phyloP scores from a whole-genome alignment of 2,329 filamentous ascomycete species.

The Ophiostoma australiae region DNA sequence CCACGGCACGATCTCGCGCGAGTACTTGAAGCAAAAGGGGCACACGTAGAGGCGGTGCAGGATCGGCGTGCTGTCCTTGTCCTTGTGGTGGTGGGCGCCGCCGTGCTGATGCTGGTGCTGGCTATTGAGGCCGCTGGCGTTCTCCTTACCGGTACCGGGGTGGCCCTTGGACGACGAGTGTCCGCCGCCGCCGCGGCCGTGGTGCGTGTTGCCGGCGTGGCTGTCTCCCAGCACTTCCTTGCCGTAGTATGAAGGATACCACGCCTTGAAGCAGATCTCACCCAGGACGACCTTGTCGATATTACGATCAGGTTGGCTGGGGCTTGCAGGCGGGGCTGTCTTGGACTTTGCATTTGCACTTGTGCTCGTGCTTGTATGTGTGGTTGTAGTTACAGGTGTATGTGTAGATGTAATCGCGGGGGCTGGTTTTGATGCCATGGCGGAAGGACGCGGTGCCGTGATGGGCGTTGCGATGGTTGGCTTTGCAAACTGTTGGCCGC shows the following conservation, averaged over 20 bases:
- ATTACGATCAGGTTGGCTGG: slow-evolving; percentile 58
- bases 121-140: slow-evolving; percentile 17
- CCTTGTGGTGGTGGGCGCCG: slow-evolving; percentile 24
- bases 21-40: slow-evolving; percentile 91
- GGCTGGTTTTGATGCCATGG: not conserved
- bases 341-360: not conserved
- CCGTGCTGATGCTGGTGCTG: not conserved
- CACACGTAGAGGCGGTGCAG: slow-evolving; percentile 78
- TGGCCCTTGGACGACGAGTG: slow-evolving; percentile 13
- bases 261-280: slow-evolving; percentile 76
- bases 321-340: slow-evolving; percentile 34
- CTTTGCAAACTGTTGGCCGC: slow-evolving; percentile 4
- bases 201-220: slow-evolving; percentile 31
- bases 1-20: slow-evolving; percentile 57
- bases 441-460: not conserved
- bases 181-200: slow-evolving; percentile 14
- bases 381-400: not conserved
- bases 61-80: slow-evolving; percentile 39
- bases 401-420: not conserved
- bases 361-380: not conserved
- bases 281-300: slow-evolving; percentile 84
- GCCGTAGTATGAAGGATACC: slow-evolving; percentile 88
- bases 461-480: not conserved
- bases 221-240: slow-evolving; percentile 61
- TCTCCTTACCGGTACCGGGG: slow-evolving; percentile 33